Evolutionary conservation across 2,329 filamentous ascomycete species (phyloP).

Genomic region (Mariannaea elegans): DNA sequence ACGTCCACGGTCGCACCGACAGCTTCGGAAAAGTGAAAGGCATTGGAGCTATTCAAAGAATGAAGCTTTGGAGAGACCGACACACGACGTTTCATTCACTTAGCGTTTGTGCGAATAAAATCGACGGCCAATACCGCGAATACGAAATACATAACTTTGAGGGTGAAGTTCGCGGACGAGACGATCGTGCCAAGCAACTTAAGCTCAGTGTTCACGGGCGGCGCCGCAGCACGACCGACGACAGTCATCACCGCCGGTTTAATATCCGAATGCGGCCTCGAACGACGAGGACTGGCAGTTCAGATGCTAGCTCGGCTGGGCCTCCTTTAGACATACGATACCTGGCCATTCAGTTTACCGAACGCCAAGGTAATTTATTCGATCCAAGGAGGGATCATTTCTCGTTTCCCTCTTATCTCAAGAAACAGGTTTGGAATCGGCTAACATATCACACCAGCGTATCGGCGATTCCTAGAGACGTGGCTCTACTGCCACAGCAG

Average conservation of each 20-base stretch:
- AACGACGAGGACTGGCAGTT: conserved; percentile 42
- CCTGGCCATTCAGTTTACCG: conserved; percentile 60
- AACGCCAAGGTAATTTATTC: conserved; percentile 52
- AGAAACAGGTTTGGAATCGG: conserved; percentile 27
- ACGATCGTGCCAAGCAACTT: conserved; percentile 56
- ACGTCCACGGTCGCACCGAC: conserved; percentile 58
- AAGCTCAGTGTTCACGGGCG: conserved; percentile 53
- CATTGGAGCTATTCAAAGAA: conserved; percentile 60
- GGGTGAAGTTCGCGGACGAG: conserved; percentile 54
- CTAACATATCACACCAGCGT: conserved; percentile 43
- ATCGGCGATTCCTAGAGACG: conserved; percentile 55
- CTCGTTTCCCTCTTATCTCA: conserved; percentile 14
- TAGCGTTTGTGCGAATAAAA: conserved; percentile 58
- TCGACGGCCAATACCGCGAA: conserved; percentile 56
- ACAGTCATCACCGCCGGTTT: conserved; percentile 50
- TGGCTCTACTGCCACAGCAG: conserved; percentile 57
- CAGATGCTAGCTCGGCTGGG: conserved; percentile 37
- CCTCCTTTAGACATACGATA: conserved; percentile 54
- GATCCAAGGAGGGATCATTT: neutral
- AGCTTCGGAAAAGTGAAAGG: conserved; percentile 60
- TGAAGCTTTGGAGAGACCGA: conserved; percentile 62
- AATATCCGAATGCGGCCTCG: conserved; percentile 55
- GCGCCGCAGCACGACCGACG: conserved; percentile 52
- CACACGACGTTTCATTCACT: conserved; percentile 58
- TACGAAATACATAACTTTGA: conserved; percentile 59